Evolutionary conservation across 1,284 basidiomycete genomes (phyloP), one percentile per base, ranked within the genome.

Genomic region (Hemileia vastatrix): DNA sequence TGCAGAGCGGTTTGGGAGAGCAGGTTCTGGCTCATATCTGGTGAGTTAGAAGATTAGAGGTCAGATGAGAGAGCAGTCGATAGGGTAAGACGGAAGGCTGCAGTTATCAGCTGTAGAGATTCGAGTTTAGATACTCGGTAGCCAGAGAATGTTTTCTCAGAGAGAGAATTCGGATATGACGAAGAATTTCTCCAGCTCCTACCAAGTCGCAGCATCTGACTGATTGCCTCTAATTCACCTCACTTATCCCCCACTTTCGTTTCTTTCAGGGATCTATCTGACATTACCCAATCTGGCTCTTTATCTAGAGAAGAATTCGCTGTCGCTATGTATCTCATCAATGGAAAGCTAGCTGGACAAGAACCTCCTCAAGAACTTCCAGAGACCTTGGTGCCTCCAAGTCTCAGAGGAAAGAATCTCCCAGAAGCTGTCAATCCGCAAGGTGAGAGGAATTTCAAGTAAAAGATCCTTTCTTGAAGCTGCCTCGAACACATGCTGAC

Each of bases 241-340:
- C n/a, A n/a, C n/a, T n/a, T n/a, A n/a, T n/a, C n/a, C n/a, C n/a
- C n/a, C n/a, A n/a, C n/a, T n/a, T n/a, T n/a, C n/a, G n/a, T n/a
- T n/a, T n/a, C n/a, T n/a, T n/a, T n/a, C n/a, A n/a, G n/a, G n/a
- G 95, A 99, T 76, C 83, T 99, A 15, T 82, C 93, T 23, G 95
- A 98, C 73, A 82, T 97, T 43, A 85, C 87, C 57, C 88, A 89
- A 67, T 87, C 92, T 67, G 95, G 95, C 3, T 83, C 82, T 52
- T 81, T 99, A 45, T 90, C 86, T 21, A 83, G 86, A 57, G 94
- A 97, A 64, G 90, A 93, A 27, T 98, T 99, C 76, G 94, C 95
- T 2, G 87, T 98, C 47, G 95, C 93, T 2, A 87, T 96, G 86
- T 84, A 94, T 77, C 82, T 99, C 53, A 97, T 99, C 72, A 89